Evolutionary conservation across 257 asterid species (phyloP).

Genomic region (Coffea canephora): DNA sequence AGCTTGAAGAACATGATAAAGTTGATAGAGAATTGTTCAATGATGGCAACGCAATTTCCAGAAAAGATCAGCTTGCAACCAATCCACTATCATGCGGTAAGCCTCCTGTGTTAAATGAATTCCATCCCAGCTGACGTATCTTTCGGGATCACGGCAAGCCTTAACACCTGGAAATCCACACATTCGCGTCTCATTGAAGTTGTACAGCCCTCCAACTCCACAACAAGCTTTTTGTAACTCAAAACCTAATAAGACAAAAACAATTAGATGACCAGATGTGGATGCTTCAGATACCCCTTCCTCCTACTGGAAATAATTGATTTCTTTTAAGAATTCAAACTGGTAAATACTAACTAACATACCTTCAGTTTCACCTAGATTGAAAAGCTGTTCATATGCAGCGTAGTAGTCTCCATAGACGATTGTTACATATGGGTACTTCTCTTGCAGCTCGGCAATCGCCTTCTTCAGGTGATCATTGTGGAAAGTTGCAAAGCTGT

Average conservation of each 20-base stretch:
- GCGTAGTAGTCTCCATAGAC: conserved; percentile 28
- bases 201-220: conserved; percentile 27
- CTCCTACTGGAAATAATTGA: no score
- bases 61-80: conserved; percentile 4
- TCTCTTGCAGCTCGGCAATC: conserved; percentile 11
- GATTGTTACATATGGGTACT: conserved; percentile 11
- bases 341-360: background rate
- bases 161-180: conserved; percentile 12
- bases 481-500: conserved; percentile 17
- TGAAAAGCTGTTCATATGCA: conserved; percentile 15
- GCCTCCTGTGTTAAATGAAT: conserved; percentile 19
- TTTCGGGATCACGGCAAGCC: conserved; percentile 14
- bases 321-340: background rate
- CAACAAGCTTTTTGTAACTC: conserved; percentile 22
- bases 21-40: background rate
- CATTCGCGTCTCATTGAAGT: conserved; percentile 16
- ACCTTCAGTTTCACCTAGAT: background rate
- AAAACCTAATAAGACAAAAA: conserved; percentile 10
- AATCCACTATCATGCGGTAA: conserved; percentile 10
- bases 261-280: no score
- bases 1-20: background rate
- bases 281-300: no score
- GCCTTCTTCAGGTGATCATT: conserved; percentile 13
- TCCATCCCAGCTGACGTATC: conserved; percentile 29
- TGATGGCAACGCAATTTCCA: background rate